Evolutionary conservation across 1,284 basidiomycete species (phyloP), one percentile per base, ranked within the genome.

Genomic region (Cystobasidiaceae sp.): DNA sequence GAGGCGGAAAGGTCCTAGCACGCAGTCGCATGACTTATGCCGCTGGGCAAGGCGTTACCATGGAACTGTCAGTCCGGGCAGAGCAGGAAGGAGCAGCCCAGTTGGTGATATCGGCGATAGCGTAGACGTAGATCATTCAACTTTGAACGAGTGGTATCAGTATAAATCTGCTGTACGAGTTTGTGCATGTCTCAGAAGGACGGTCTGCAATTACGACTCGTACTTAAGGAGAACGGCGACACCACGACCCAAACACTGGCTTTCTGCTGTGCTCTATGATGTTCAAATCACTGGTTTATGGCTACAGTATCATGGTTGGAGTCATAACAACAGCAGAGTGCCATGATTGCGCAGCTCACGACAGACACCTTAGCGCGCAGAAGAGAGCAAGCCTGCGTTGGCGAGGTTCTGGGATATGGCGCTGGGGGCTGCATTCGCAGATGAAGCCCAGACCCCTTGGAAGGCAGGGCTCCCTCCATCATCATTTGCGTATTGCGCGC

Each of bases 11-110:
- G 80, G 89, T 97, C 32, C 82, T 99, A 66, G 92, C 87, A 33
- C 85, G 93, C 67, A 90, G 88, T 79, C 84, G 94, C 69, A 99
- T 98, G 96, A 97, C 93, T 21, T 97, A 85, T 79, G 86, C 89
- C 52, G 81, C 86, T 65, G 90, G 87, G 7, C 82, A 88, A 69
- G 96, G 96, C 15, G 96, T 99, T n/a, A 96, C 92, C 43, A 81
- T 99, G 70, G 94, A 98, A 80, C 80, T 99, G 56, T 83, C 83
- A 19, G 93, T 96, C n/a, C 85, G 94, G 52, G 92, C 92, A 56
- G 93, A 98, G 77, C 86, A 87, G 78, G 85, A 90, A 75, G 85
- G 85, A 69, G 89, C 87, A 25, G 91, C 89, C 73, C 82, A 86
- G 72, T 83, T 99, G 64, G 88, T 98, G 39, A 83, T 97, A 70